phyloP scores from a whole-genome alignment of 169 alveolate genomes.

The Eimeria acervulina region DNA sequence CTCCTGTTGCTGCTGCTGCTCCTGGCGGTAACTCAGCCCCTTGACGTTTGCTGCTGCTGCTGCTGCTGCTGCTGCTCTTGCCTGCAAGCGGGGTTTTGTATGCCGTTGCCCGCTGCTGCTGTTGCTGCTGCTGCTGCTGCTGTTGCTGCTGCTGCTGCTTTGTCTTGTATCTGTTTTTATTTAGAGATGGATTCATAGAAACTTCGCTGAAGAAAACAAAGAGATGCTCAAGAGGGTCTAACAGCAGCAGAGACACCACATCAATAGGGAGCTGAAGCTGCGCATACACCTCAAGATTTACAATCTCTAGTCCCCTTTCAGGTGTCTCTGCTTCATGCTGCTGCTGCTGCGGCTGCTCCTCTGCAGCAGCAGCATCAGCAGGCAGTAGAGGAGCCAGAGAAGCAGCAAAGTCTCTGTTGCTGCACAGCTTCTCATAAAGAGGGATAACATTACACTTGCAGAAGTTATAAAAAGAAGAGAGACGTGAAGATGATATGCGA shows the following conservation, averaged over 20 bases:
- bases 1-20: not conserved
- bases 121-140: constrained; percentile 35
- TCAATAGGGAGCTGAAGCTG: constrained; percentile 36
- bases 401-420: constrained; percentile 40
- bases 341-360: not conserved
- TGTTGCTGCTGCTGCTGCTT: constrained; percentile 56
- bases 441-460: constrained; percentile 27
- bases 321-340: too few species aligned
- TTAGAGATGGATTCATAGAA: constrained; percentile 13
- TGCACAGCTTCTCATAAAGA: constrained; percentile 9
- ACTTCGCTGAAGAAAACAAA: constrained; percentile 69
- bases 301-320: not conserved
- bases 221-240: constrained; percentile 56
- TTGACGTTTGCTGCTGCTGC: not conserved
- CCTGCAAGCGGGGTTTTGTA: not conserved
- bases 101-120: constrained; percentile 33
- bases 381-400: not conserved
- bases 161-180: not conserved
- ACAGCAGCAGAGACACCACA: constrained; percentile 28
- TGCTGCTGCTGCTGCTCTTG: constrained; percentile 19
- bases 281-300: not conserved
- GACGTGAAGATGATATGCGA: not conserved
- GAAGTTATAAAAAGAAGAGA: not conserved
- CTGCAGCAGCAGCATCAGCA: not conserved
- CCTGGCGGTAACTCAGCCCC: not conserved